Evolutionary conservation across 805 yeast species (phyloP).

Genomic region (Sugiyamaella floridensis): DNA sequence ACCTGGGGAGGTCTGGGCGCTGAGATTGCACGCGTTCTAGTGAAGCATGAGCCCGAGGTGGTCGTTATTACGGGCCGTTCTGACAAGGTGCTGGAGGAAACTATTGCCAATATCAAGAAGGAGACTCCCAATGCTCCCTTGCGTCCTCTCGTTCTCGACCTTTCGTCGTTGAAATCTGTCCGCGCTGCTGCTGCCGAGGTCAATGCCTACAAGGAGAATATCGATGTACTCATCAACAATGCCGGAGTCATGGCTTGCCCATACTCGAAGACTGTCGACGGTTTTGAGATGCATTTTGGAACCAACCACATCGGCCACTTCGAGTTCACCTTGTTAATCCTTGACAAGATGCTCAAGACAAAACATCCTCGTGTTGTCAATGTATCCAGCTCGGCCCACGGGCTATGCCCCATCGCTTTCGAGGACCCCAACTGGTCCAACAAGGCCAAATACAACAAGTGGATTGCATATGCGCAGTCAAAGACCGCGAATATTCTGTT

Average conservation of each 20-base stretch:
- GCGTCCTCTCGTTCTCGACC: conserved; percentile 9
- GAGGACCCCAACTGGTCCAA: conserved; percentile 7
- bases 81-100: conserved; percentile 3
- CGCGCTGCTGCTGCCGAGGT: conserved; percentile 10
- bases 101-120: conserved; percentile 3
- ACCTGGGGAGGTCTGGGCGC: conserved; percentile 13
- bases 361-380: conserved; percentile 3
- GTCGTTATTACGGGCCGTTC: conserved; percentile 7
- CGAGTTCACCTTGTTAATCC: conserved; percentile 44
- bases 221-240: conserved; percentile 48
- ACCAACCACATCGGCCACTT: conserved; percentile 73
- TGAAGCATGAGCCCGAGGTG: conserved; percentile 5
- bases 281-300: conserved; percentile 75
- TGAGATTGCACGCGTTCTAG: conserved; percentile 6
- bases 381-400: conserved; percentile 2
- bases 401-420: conserved; percentile 1
- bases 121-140: conserved; percentile 5
- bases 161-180: conserved; percentile 10
- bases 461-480: conserved; percentile 10
- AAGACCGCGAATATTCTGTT: conserved; percentile 10
- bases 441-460: conserved; percentile 5
- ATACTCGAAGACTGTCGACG: conserved; percentile 52
- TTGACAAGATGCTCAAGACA: conserved; percentile 1
- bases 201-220: conserved; percentile 13
- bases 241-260: conserved; percentile 80